Conservation (phyloP, 2,329 filamentous ascomycete species). For the Diaporthe sp. region DNA sequence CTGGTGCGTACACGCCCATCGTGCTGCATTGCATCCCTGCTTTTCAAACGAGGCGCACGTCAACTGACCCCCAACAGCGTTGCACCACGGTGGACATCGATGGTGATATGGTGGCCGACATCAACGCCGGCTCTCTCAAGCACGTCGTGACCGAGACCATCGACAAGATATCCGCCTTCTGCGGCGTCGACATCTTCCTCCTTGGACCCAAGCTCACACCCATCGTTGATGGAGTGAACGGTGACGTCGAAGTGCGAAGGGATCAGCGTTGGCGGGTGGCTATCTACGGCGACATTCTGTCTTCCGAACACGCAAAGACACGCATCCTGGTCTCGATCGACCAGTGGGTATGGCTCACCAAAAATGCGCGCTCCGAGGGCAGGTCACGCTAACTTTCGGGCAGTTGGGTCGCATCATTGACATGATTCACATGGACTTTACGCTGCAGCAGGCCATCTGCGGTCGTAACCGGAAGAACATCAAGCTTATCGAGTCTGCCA, state of each 20-base stretch:
- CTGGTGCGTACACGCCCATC: constrained; percentile 73
- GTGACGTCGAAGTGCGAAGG: constrained; percentile 84
- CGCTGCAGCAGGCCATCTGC: constrained; percentile 91
- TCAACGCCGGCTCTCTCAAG: constrained; percentile 75
- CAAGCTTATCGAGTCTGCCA: constrained; percentile 95
- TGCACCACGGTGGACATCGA: constrained; percentile 96
- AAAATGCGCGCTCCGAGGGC: not conserved
- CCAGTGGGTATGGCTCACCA: constrained; percentile 76
- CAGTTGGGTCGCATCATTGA: constrained; percentile 83
- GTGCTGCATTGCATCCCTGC: constrained; percentile 37
- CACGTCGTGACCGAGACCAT: constrained; percentile 85
- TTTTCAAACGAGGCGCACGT: constrained; percentile 48
- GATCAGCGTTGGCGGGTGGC: constrained; percentile 93
- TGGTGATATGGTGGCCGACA: constrained; percentile 87
- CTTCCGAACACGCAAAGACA: constrained; percentile 96
- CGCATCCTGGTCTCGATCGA: constrained; percentile 97
- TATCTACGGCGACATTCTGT: constrained; percentile 96
- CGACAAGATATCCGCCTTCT: constrained; percentile 87
- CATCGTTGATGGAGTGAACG: constrained; percentile 80
- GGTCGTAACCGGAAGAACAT: constrained; percentile 97
- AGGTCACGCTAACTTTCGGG: constrained; percentile 50
- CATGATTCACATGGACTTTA: constrained; percentile 84
- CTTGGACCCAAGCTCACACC: constrained; percentile 90
- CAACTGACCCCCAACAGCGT: constrained; percentile 67
- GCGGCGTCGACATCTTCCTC: constrained; percentile 96